These are phyloP conservation scores for Onygenales sp. DNA, from an alignment of 2,329 filamentous ascomycete genomes.

Conservation along the genomic window DNA sequence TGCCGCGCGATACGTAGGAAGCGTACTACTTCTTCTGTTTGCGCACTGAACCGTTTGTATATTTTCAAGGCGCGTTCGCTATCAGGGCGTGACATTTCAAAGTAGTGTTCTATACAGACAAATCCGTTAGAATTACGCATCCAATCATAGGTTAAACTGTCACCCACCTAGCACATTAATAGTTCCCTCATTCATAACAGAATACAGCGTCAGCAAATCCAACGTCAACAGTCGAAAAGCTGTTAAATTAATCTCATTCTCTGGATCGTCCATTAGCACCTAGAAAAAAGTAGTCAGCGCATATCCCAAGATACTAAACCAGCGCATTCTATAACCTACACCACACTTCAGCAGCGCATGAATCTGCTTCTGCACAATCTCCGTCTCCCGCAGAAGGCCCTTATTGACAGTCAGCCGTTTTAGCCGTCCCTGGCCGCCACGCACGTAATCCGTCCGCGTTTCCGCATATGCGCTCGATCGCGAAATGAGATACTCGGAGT, in stretches of 20 bases:
- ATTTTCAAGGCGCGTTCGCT: conserved; percentile 85
- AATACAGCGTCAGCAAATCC: conserved; percentile 82
- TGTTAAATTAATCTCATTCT: conserved; percentile 93
- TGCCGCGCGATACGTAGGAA: conserved; percentile 80
- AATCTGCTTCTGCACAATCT: conserved; percentile 81
- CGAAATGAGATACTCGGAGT: conserved; percentile 76
- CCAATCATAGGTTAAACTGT: neutral
- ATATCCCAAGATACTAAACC: neutral
- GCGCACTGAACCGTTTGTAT: conserved; percentile 82
- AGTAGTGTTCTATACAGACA: conserved; percentile 67
- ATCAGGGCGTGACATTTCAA: conserved; percentile 93
- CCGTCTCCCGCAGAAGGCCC: conserved; percentile 82
- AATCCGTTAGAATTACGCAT: neutral
- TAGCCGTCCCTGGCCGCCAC: conserved; percentile 68
- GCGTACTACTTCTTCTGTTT: conserved; percentile 86
- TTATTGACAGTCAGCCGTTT: conserved; percentile 86
- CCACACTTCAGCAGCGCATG: conserved; percentile 80
- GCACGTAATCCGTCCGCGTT: conserved; percentile 83
- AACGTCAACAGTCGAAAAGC: conserved; percentile 86
- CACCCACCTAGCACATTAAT: conserved; percentile 85
- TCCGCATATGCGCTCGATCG: conserved; percentile 73
- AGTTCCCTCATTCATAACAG: conserved; percentile 90
- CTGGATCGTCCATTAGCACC: conserved; percentile 78
- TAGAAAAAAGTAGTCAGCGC: conserved; percentile 27
- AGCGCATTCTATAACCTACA: conserved; percentile 43